A percentile compares a stretch with the other conserved stretches of the same genome.
Conservation (phyloP, 1,139 yeast genomes). For the Saccharomyces hybrid region DNA sequence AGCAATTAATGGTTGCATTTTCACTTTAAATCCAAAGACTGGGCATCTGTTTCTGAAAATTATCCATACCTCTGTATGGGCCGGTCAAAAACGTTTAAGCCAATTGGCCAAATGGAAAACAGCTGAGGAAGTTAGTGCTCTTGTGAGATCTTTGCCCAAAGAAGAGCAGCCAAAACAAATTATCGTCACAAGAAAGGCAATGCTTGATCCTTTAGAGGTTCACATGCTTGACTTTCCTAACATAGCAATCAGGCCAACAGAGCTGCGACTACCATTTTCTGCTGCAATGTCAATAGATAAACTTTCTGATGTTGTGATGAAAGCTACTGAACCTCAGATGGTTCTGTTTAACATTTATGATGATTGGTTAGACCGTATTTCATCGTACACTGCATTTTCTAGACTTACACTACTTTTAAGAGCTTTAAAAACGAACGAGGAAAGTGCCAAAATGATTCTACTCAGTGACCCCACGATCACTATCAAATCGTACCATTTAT, state of each 20-base stretch:
- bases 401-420: constrained; percentile 73
- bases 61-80: constrained; percentile 93
- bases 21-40: constrained; percentile 80
- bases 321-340: constrained; percentile 92
- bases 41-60: constrained; percentile 85
- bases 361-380: constrained; percentile 80
- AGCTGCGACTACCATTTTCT: constrained; percentile 81
- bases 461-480: constrained; percentile 65
- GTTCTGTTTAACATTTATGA: constrained; percentile 84
- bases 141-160: constrained; percentile 77
- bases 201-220: constrained; percentile 90
- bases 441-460: constrained; percentile 65
- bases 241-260: constrained; percentile 82
- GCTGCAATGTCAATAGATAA: constrained; percentile 80
- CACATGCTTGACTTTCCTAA: constrained; percentile 97
- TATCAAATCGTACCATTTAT: constrained; percentile 74
- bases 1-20: constrained; percentile 89
- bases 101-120: constrained; percentile 97
- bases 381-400: constrained; percentile 91
- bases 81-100: constrained; percentile 91
- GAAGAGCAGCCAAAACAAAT: constrained; percentile 95
- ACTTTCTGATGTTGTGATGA: constrained; percentile 67
- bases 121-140: constrained; percentile 94
- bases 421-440: constrained; percentile 71
- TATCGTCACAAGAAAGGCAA: constrained; percentile 83